These are phyloP conservation scores for Micromonas pusilla DNA, from an alignment of 139 green algal species.

Conservation along the genomic window DNA sequence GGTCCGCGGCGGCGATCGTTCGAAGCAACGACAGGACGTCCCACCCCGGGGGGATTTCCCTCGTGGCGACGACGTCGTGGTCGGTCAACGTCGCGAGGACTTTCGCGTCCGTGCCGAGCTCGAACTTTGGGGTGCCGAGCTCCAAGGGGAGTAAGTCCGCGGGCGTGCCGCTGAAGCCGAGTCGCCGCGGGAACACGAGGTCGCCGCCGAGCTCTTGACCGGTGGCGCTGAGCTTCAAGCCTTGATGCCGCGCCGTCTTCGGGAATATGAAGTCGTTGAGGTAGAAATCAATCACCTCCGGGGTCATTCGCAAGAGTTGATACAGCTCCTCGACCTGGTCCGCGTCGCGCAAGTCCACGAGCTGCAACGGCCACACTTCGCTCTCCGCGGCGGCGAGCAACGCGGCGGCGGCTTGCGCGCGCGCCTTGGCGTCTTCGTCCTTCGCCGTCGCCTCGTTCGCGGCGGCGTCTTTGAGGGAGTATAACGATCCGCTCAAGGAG, in stretches of 20 bases:
- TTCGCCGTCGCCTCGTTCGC: too few relatives aligned
- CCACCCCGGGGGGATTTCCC: constrained; percentile 9
- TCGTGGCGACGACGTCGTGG: not conserved
- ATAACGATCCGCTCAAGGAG: too few relatives aligned
- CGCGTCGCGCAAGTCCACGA: constrained; percentile 32
- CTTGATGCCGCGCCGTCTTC: constrained; percentile 30
- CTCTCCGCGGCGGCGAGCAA: not conserved
- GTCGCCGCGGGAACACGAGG: constrained; percentile 28
- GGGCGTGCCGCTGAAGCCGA: constrained; percentile 30
- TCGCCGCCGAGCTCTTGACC: constrained; percentile 36
- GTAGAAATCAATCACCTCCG: constrained; percentile 28
- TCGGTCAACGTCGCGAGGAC: constrained; percentile 21
- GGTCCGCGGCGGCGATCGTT: constrained; percentile 20
- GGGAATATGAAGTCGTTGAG: constrained; percentile 34
- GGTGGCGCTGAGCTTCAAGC: constrained; percentile 27
- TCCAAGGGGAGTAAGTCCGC: constrained; percentile 27
- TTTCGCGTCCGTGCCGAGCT: constrained; percentile 22
- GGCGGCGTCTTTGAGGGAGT: too few relatives aligned
- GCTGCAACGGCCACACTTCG: constrained; percentile 31
- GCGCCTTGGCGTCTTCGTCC: not conserved
- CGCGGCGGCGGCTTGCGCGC: not conserved
- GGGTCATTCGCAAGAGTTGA: constrained; percentile 16
- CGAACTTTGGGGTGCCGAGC: constrained; percentile 10
- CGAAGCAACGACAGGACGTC: constrained; percentile 5
- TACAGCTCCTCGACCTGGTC: constrained; percentile 33